Evolutionary conservation across 805 yeast species (phyloP).

Genomic region (Ogataea paraovalis): DNA sequence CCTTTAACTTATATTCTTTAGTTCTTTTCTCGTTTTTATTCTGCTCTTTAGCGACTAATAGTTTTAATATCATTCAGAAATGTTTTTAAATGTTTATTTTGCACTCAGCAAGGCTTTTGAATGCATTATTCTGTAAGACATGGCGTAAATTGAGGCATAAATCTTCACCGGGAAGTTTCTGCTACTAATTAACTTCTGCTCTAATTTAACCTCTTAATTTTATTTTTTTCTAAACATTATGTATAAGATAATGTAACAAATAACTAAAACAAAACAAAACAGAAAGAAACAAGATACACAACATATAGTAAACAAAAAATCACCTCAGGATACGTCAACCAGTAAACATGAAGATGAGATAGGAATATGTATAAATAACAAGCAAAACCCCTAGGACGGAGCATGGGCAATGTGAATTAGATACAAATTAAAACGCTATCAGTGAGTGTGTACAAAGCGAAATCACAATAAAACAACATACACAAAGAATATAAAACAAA

Average conservation of each 20-base stretch:
- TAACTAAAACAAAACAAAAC: background rate
- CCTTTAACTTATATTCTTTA: no score
- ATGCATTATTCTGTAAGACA: no score
- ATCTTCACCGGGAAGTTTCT: no score
- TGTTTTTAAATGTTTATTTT: no score
- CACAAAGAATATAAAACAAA: background rate
- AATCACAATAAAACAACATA: background rate
- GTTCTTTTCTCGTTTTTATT: no score
- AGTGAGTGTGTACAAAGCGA: background rate
- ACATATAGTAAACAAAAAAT: background rate
- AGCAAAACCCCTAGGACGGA: no score
- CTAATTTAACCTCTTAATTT: background rate
- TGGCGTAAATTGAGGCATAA: no score
- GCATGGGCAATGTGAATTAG: background rate
- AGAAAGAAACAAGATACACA: background rate
- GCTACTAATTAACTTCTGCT: no score
- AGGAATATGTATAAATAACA: background rate
- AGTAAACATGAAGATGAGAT: background rate
- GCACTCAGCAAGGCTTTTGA: no score
- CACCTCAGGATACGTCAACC: background rate
- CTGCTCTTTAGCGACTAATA: no score
- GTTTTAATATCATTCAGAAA: no score
- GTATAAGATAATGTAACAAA: background rate
- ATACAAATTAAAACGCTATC: background rate
- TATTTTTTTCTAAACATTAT: background rate